These are phyloP conservation scores for Bathelium albidoporum DNA, from an alignment of 495 filamentous ascomycete genomes.

Conservation along the genomic window DNA sequence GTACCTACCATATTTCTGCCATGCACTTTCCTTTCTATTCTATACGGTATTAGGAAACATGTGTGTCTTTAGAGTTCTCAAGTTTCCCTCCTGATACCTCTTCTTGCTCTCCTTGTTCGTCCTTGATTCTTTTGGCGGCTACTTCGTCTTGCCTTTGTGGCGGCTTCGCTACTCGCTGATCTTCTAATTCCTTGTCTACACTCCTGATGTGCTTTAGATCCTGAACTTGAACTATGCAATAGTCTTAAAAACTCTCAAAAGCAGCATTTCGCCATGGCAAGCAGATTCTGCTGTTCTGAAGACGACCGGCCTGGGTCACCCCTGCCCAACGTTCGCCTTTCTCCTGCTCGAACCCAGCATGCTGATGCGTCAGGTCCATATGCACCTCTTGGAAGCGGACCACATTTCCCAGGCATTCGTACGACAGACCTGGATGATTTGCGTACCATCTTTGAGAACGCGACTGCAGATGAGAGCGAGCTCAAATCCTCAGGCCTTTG, in stretches of 20 bases:
- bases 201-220: neutral
- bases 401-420: neutral
- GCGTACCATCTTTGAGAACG: neutral
- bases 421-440: neutral
- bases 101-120: neutral
- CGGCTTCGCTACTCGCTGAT: too few relatives aligned
- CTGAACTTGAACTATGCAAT: neutral
- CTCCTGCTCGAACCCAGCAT: neutral
- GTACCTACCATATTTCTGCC: neutral
- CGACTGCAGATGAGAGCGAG: neutral
- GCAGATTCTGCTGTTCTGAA: constrained; percentile 1
- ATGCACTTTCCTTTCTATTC: neutral
- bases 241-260: neutral
- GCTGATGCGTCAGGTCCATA: neutral
- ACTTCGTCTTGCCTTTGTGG: too few relatives aligned
- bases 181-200: too few relatives aligned
- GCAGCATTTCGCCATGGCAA: neutral
- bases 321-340: neutral
- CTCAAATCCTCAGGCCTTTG: neutral
- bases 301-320: neutral
- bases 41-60: too few relatives aligned
- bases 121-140: neutral
- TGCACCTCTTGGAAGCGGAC: neutral
- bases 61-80: too few relatives aligned
- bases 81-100: neutral